Evolutionary conservation across 140 eudicot genomes (phyloP).

Genomic region (Oenanthe javanica): DNA sequence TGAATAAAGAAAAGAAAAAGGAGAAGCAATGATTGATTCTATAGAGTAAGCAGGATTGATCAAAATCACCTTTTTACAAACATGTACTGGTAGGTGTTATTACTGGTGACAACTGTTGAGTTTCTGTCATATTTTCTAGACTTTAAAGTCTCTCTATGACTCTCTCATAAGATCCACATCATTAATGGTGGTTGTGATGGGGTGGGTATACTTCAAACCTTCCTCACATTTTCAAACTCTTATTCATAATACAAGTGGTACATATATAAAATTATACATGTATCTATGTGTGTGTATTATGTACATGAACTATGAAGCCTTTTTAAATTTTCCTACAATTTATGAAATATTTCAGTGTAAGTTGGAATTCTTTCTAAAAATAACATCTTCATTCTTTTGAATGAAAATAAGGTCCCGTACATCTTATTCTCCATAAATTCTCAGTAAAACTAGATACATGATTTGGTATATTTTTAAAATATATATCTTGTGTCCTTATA

Average conservation of each 20-base stretch:
- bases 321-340: not conserved
- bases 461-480: not conserved
- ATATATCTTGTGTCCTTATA: too few relatives aligned
- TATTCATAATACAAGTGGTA: not conserved
- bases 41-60: slow-evolving; percentile 47
- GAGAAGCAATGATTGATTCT: slow-evolving; percentile 44
- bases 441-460: too few relatives aligned
- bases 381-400: too few relatives aligned
- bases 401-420: too few relatives aligned
- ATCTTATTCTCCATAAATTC: too few relatives aligned
- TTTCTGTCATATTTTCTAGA: slow-evolving; percentile 41
- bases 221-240: not conserved
- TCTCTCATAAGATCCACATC: slow-evolving; percentile 49
- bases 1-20: not conserved
- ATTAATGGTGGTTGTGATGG: slow-evolving; percentile 54
- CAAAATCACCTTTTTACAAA: slow-evolving; percentile 37
- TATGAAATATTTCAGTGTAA: too few relatives aligned
- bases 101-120: slow-evolving; percentile 74
- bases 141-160: slow-evolving; percentile 11
- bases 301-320: not conserved
- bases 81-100: slow-evolving; percentile 19
- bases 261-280: too few relatives aligned
- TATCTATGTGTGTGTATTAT: too few relatives aligned
- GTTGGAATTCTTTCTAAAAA: too few relatives aligned
- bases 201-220: slow-evolving; percentile 21